Evolutionary conservation across 1,139 yeast species (phyloP), one percentile per base, ranked within the genome.

Genomic region (Kodamaea sp.): DNA sequence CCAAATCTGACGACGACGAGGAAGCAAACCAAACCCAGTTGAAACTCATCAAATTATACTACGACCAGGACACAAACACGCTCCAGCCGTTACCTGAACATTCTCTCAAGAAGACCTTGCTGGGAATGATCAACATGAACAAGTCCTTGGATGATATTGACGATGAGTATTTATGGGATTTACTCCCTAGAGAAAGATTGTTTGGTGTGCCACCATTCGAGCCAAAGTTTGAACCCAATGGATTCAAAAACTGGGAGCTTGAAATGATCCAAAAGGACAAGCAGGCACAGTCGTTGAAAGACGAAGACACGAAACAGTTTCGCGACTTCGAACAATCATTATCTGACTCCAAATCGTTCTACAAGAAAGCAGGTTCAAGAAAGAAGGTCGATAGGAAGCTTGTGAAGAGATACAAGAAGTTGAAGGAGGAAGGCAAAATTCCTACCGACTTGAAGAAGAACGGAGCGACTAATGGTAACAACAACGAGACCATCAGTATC

Each of bases 151-250:
- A 59, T 12, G 64, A 61, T 30, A 59, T 70, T 11, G 64, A 63
- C 34, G 73, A 70, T 41, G 69, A 62, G 24, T 67, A 63, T 38
- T 57, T 70, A 26, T 69, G 76, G 75, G 52, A 61, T 11, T 38
- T 66, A 28, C 51, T 65, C 22, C 75, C 75, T 2, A 54, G 55
- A 27, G 63, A 57, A 14, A 59, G 58, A 32, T 46, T 61, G 24
- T 68, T 61, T 48, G 72, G 67, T 7, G 47, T 47, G 4, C 66
- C 69, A 10, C 73, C 74, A 2, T 66, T 59, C 36, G 70, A 62
- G 34, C 34, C 42, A 14, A 43, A 51, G 24, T 43, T 51, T 14
- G 38, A 46, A 11, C 48, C 51, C 4, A 26, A 32, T 27, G 66
- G 66, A 7, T 68, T 68, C 42, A 63, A 59, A 33, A 46, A 53